phyloP scores from a whole-genome alignment of 345 rosid genomes.

The Luvunga scandens region DNA sequence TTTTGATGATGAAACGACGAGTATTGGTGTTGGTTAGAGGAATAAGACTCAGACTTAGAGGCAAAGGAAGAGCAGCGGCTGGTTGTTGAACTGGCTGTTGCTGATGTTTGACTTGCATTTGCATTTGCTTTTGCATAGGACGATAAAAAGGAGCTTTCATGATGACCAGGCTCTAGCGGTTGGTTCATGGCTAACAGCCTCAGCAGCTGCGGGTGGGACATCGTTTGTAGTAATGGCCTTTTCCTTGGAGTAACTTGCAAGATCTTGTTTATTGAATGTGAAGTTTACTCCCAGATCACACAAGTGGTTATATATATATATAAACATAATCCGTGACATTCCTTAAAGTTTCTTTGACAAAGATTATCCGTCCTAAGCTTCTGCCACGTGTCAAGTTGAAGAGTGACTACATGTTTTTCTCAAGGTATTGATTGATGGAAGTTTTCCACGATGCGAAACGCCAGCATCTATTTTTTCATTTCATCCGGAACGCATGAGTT shows the following conservation, averaged over 20 bases:
- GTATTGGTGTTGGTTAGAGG: conserved; percentile 18
- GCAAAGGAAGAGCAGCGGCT: conserved; percentile 36
- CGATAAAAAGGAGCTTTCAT: conserved; percentile 70
- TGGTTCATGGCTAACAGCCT: conserved; percentile 29
- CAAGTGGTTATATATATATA: background rate
- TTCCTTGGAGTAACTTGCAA: conserved; percentile 39
- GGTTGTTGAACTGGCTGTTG: conserved; percentile 27
- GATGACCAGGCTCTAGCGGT: background rate
- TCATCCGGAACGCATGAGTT: too few relatives aligned
- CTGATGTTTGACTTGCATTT: conserved; percentile 1
- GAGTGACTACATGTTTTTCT: too few relatives aligned
- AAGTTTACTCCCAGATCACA: background rate
- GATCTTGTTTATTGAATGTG: conserved; percentile 18
- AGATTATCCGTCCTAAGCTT: background rate
- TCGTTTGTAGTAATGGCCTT: background rate
- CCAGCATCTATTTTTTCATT: too few relatives aligned
- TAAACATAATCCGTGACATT: background rate
- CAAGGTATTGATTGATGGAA: too few relatives aligned
- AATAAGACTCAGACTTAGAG: conserved; percentile 31
- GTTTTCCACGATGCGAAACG: too few relatives aligned
- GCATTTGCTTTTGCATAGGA: conserved; percentile 8
- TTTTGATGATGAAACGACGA: conserved; percentile 25
- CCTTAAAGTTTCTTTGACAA: background rate
- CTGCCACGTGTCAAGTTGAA: background rate
- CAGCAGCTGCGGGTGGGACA: conserved; percentile 11